Evolutionary conservation across 805 yeast genomes (phyloP).

Genomic region (Nematodospora valgi): DNA sequence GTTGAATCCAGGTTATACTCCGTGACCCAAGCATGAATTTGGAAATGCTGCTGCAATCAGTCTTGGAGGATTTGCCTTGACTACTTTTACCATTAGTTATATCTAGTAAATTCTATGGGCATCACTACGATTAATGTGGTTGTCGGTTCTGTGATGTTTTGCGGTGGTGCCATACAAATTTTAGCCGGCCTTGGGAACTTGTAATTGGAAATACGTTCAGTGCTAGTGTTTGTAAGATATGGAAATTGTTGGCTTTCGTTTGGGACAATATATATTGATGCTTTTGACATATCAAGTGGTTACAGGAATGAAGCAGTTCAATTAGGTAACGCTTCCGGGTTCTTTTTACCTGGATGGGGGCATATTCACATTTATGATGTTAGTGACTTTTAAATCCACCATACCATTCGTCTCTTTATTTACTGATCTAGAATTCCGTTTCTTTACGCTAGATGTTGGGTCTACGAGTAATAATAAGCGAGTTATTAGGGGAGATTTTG

Average conservation of each 20-base stretch:
- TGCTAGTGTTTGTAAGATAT: slow-evolving; percentile 55
- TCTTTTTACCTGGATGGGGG: slow-evolving; percentile 60
- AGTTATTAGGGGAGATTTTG: slow-evolving; percentile 52
- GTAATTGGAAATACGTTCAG: slow-evolving; percentile 58
- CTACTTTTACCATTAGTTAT: slow-evolving; percentile 59
- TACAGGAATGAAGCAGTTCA: slow-evolving; percentile 42
- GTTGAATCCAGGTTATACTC: slow-evolving; percentile 7
- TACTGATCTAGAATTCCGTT: slow-evolving; percentile 52
- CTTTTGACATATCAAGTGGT: slow-evolving; percentile 59
- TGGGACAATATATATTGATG: slow-evolving; percentile 54
- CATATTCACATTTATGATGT: slow-evolving; percentile 54
- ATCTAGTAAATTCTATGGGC: slow-evolving; percentile 54
- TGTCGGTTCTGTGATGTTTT: slow-evolving; percentile 54
- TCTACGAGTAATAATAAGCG: slow-evolving; percentile 43
- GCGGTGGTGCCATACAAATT: slow-evolving; percentile 60
- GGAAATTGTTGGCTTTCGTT: slow-evolving; percentile 72
- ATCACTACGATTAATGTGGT: slow-evolving; percentile 49
- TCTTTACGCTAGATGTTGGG: slow-evolving; percentile 50
- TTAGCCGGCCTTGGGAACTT: slow-evolving; percentile 67
- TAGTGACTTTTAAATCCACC: slow-evolving; percentile 62
- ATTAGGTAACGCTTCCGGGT: slow-evolving; percentile 51
- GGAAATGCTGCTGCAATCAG: slow-evolving; percentile 69
- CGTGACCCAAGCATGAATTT: slow-evolving; percentile 21
- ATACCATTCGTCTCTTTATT: slow-evolving; percentile 59
- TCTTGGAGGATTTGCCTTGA: slow-evolving; percentile 54